Evolutionary conservation across 2,329 filamentous ascomycete species (phyloP).

Genomic region (Metarhizium guizhouense): DNA sequence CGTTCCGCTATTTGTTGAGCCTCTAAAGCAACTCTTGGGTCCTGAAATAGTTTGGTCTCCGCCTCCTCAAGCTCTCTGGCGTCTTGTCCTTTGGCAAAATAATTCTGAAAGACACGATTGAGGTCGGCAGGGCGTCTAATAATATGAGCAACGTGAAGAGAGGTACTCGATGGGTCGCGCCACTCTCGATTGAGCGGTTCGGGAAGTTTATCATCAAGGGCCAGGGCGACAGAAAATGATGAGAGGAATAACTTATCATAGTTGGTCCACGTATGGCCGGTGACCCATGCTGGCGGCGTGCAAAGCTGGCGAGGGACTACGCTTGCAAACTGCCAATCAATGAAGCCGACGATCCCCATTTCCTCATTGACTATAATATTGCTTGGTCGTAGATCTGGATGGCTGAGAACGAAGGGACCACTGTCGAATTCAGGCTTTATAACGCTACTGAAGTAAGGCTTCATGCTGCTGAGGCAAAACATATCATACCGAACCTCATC

Average conservation of each 20-base stretch:
- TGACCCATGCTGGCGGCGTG: slow-evolving; percentile 11
- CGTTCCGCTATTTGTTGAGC: slow-evolving; percentile 3
- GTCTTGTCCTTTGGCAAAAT: background rate
- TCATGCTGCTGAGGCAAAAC: slow-evolving; percentile 1
- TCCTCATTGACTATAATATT: slow-evolving; percentile 17
- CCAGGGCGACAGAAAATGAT: background rate
- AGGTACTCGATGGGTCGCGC: background rate
- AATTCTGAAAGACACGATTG: background rate
- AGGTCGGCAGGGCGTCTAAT: background rate
- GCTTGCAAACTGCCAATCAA: slow-evolving; percentile 17
- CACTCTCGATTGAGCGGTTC: background rate
- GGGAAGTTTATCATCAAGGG: background rate
- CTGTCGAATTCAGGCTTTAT: background rate
- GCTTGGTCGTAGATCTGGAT: slow-evolving; percentile 9
- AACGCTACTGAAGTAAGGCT: slow-evolving; percentile 1
- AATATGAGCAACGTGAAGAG: slow-evolving; percentile 2
- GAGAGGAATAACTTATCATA: background rate
- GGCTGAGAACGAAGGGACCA: slow-evolving; percentile 10
- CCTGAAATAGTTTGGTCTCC: background rate
- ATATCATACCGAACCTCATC: slow-evolving; percentile 4
- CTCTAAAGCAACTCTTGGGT: slow-evolving; percentile 1
- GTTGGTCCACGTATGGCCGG: background rate
- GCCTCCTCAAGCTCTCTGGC: background rate
- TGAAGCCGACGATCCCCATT: slow-evolving; percentile 12
- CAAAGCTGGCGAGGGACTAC: slow-evolving; percentile 10